Conservation (phyloP, 31 red algal genomes). For the Bonnemaisonia californica region DNA sequence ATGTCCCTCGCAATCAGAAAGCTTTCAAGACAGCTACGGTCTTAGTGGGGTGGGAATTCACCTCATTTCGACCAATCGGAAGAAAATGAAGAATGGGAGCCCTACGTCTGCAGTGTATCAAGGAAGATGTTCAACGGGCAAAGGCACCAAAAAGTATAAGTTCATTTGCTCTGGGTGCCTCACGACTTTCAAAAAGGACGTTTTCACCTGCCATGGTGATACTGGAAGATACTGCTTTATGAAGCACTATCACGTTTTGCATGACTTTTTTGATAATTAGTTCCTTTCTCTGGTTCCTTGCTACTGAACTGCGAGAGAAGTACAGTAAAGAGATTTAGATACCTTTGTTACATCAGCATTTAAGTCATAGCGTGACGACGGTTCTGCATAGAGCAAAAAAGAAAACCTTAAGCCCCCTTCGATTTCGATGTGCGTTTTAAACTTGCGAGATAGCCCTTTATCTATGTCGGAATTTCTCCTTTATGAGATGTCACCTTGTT, state of each 20-base stretch:
- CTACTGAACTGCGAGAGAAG: too few relatives aligned
- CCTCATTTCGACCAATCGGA: slow-evolving; percentile 18
- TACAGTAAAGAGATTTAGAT: not conserved
- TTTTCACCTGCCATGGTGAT: slow-evolving; percentile 33
- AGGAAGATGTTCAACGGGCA: not conserved
- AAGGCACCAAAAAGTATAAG: not conserved
- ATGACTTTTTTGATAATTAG: not conserved
- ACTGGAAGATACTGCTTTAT: slow-evolving; percentile 26
- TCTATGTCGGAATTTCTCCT: slow-evolving; percentile 27
- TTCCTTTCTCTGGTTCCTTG: not conserved
- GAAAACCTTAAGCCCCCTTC: slow-evolving; percentile 19
- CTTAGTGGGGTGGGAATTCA: slow-evolving; percentile 17
- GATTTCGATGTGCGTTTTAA: slow-evolving; percentile 12
- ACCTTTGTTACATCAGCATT: not conserved
- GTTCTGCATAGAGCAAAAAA: not conserved
- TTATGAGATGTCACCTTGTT: slow-evolving; percentile 43
- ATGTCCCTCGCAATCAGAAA: not conserved
- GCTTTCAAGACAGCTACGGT: not conserved
- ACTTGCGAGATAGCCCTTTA: not conserved
- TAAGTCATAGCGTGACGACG: not conserved
- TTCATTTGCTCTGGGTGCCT: slow-evolving; percentile 25
- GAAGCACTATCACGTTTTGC: not conserved
- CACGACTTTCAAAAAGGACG: not conserved
- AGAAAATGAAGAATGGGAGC: not conserved
- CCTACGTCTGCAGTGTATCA: slow-evolving; percentile 1